phyloP scores from a whole-genome alignment of 2,329 filamentous ascomycete genomes.

The Chrysoporthe cubensis region DNA sequence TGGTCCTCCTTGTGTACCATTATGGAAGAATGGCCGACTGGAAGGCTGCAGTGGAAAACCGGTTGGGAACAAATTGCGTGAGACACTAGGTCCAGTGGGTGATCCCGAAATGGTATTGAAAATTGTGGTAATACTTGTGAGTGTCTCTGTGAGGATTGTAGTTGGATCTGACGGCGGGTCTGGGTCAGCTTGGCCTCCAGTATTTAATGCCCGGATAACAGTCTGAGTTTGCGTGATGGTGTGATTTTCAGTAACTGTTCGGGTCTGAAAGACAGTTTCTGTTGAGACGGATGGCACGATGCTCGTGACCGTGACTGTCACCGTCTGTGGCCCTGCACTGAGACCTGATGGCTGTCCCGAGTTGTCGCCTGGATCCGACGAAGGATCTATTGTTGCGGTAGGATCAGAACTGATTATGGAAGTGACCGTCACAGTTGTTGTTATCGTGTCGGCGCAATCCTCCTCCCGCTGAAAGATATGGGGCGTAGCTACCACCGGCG shows the following conservation, averaged over 20 bases:
- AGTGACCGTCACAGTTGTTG: constrained; percentile 19
- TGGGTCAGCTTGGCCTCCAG: background rate
- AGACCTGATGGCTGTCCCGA: too few species aligned
- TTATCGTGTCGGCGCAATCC: constrained; percentile 3
- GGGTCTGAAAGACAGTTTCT: background rate
- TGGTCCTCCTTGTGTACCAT: constrained; percentile 1
- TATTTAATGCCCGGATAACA: constrained; percentile 11
- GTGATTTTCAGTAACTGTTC: constrained; percentile 12
- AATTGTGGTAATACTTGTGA: background rate
- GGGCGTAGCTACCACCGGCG: constrained; percentile 20
- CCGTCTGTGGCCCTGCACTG: background rate
- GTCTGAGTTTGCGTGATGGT: background rate
- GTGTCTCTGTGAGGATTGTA: background rate
- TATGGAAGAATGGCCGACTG: constrained; percentile 5
- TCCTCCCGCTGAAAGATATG: constrained; percentile 14
- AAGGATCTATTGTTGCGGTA: background rate
- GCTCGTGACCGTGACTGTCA: constrained; percentile 10
- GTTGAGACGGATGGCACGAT: constrained; percentile 14
- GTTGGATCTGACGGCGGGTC: background rate
- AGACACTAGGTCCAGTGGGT: background rate
- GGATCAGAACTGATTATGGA: constrained; percentile 1
- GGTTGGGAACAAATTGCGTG: background rate
- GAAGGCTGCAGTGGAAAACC: background rate
- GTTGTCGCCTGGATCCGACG: too few species aligned
- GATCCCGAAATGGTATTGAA: background rate